phyloP scores from a whole-genome alignment of 768 basidiomycete genomes.

The Agaricus blazei region DNA sequence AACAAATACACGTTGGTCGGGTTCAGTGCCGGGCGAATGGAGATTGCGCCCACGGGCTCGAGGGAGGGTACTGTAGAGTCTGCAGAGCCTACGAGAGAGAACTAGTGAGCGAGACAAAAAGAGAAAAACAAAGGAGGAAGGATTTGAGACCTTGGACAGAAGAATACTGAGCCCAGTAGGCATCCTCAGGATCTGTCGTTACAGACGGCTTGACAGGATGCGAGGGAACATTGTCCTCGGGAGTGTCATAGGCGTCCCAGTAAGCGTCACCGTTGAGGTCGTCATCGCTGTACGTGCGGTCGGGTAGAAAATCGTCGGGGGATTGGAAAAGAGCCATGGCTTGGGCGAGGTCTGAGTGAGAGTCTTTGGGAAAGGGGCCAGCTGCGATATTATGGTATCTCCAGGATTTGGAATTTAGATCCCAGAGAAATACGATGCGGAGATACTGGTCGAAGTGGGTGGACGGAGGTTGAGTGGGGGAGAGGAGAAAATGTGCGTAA shows the following conservation, averaged over 20 bases:
- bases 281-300: slow-evolving; percentile 19
- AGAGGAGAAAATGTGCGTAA: slow-evolving; percentile 54
- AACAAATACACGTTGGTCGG: slow-evolving; percentile 25
- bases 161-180: slow-evolving; percentile 75
- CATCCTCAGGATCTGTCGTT: slow-evolving; percentile 41
- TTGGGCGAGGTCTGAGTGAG: slow-evolving; percentile 24
- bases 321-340: slow-evolving; percentile 22
- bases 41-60: slow-evolving; percentile 25
- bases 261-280: slow-evolving; percentile 50
- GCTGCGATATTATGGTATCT: slow-evolving; percentile 62
- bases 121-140: neutral
- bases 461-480: slow-evolving; percentile 17
- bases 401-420: slow-evolving; percentile 44
- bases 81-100: slow-evolving; percentile 46
- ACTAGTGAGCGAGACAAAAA: neutral
- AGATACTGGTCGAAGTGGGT: slow-evolving; percentile 19
- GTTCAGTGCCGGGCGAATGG: slow-evolving; percentile 8
- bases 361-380: slow-evolving; percentile 64
- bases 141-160: slow-evolving; percentile 56
- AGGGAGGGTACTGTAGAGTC: slow-evolving; percentile 66
- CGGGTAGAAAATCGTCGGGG: slow-evolving; percentile 27
- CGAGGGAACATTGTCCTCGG: slow-evolving; percentile 23
- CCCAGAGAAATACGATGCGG: slow-evolving; percentile 69
- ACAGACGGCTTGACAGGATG: slow-evolving; percentile 13
- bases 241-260: slow-evolving; percentile 60